Evolutionary conservation across 257 asterid species (phyloP).

Genomic region (Asclepias syriaca): DNA sequence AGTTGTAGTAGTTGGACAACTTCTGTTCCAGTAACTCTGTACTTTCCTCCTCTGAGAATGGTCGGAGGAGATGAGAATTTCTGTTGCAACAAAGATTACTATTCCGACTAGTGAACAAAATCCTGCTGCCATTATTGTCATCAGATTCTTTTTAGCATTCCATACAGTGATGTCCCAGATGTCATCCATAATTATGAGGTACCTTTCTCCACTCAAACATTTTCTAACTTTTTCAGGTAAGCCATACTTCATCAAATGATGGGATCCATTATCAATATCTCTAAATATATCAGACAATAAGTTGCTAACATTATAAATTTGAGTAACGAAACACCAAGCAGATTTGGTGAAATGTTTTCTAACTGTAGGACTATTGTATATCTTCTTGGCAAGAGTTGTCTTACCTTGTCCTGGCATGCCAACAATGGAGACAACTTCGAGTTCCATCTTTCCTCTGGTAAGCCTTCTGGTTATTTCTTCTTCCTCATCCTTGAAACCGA

Average conservation of each 20-base stretch:
- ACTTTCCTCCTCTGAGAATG: slow-evolving; percentile 8
- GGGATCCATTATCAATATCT: not conserved
- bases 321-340: slow-evolving; percentile 5
- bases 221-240: no score
- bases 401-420: not conserved
- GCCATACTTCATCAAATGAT: not conserved
- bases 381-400: slow-evolving; percentile 2
- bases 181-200: not conserved
- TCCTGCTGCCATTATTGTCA: slow-evolving; percentile 11
- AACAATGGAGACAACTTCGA: not conserved
- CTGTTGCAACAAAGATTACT: not conserved
- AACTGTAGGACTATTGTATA: not conserved
- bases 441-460: not conserved
- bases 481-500: slow-evolving; percentile 7
- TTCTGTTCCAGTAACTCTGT: slow-evolving; percentile 1
- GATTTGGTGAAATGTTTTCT: not conserved
- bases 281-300: not conserved
- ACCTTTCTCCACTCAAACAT: not conserved
- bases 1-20: not conserved
- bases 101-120: slow-evolving; percentile 10
- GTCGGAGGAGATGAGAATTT: not conserved
- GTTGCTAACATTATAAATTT: not conserved
- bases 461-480: not conserved
- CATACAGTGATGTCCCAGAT: not conserved
- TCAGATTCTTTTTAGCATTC: not conserved